These are phyloP conservation scores for Erythrophleum ivorense DNA, from an alignment of 331 rosid genomes.

Conservation along the genomic window DNA sequence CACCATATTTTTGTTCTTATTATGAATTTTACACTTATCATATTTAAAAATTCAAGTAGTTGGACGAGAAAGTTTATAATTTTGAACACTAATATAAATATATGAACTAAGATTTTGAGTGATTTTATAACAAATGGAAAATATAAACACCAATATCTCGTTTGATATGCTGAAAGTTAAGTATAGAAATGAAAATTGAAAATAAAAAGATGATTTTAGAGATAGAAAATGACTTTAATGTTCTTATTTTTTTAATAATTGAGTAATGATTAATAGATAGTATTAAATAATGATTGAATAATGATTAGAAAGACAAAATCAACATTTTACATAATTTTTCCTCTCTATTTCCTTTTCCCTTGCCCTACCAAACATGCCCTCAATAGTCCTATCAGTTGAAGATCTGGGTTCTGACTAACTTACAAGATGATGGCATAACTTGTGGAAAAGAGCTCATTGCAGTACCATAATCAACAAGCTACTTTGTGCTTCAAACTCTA, in stretches of 20 bases:
- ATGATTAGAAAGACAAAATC: too few relatives aligned
- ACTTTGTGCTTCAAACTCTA: slow-evolving; percentile 95
- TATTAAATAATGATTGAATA: too few relatives aligned
- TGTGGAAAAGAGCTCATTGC: slow-evolving; percentile 87
- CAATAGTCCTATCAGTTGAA: slow-evolving; percentile 33
- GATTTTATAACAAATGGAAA: slow-evolving; percentile 23
- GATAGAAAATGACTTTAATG: too few relatives aligned
- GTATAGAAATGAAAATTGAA: too few relatives aligned
- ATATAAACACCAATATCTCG: not conserved
- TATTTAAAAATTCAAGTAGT: not conserved
- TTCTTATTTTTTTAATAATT: too few relatives aligned
- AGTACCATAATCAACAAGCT: slow-evolving; percentile 93
- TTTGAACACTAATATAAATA: not conserved
- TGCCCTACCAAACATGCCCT: too few relatives aligned
- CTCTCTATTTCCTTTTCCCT: too few relatives aligned
- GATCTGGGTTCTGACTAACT: slow-evolving; percentile 44
- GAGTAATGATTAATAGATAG: too few relatives aligned
- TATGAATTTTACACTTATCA: not conserved
- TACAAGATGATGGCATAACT: slow-evolving; percentile 72
- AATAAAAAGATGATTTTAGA: too few relatives aligned
- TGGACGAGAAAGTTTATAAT: not conserved
- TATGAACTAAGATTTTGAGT: not conserved
- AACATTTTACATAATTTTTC: too few relatives aligned
- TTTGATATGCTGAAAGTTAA: too few relatives aligned
- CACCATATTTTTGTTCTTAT: too few relatives aligned